phyloP scores from a whole-genome alignment of 2,329 filamentous ascomycete species.

The Fusarium decemcellulare region DNA sequence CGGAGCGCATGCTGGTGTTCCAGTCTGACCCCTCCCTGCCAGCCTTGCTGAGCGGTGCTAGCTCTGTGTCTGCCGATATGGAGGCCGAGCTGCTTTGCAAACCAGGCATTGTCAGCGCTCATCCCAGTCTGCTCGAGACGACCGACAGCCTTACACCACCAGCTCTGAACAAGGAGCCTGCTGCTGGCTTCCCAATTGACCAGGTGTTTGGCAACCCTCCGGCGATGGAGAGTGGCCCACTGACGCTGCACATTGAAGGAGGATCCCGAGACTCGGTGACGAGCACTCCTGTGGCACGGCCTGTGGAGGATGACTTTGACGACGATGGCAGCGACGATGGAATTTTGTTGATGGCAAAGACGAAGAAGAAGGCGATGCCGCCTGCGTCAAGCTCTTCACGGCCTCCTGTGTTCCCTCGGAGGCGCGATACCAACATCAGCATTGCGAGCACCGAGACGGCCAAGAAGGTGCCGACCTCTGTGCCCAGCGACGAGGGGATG shows the following conservation, averaged over 20 bases:
- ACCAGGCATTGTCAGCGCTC: conserved; percentile 60
- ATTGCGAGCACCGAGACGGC: conserved; percentile 75
- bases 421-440: conserved; percentile 73
- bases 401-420: conserved; percentile 55
- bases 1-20: conserved; percentile 66
- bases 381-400: conserved; percentile 25
- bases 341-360: conserved; percentile 67
- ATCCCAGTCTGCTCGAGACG: conserved; percentile 63
- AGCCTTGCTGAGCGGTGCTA: conserved; percentile 73
- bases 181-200: conserved; percentile 63
- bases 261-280: conserved; percentile 39
- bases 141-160: conserved; percentile 70
- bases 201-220: conserved; percentile 52
- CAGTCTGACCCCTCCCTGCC: conserved; percentile 76
- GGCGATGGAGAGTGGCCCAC: conserved; percentile 51
- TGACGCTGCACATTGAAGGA: conserved; percentile 48
- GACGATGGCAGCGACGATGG: conserved; percentile 69
- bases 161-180: conserved; percentile 62
- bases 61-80: conserved; percentile 74
- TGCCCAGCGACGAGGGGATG: conserved; percentile 53
- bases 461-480: conserved; percentile 63
- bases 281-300: conserved; percentile 47
- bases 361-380: conserved; percentile 59
- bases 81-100: conserved; percentile 72
- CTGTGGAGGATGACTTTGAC: conserved; percentile 59